Evolutionary conservation across 345 rosid species (phyloP).

Genomic region (Hypericum androsaemum): DNA sequence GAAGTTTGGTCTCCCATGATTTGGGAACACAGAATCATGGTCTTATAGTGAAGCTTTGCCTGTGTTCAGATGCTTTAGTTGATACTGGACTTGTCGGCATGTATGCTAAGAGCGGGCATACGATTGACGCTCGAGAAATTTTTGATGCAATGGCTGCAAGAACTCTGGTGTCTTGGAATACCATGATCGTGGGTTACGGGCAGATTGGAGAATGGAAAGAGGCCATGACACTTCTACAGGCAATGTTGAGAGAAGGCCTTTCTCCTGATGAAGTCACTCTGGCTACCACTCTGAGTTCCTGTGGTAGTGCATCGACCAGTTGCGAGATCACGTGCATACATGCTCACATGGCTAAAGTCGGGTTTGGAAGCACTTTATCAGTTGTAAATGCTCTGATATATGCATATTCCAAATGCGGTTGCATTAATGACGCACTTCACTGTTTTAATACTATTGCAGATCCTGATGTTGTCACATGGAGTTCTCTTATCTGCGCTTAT

Average conservation of each 20-base stretch:
- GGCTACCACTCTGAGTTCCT: conserved; percentile 52
- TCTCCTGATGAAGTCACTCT: conserved; percentile 52
- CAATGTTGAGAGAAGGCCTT: conserved; percentile 33
- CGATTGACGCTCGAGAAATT: conserved; percentile 34
- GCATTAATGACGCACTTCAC: conserved; percentile 31
- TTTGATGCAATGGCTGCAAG: conserved; percentile 45
- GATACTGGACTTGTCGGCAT: conserved; percentile 47
- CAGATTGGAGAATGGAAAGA: conserved; percentile 34
- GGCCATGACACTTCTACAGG: conserved; percentile 40
- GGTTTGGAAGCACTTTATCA: conserved; percentile 30
- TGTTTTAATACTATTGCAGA: conserved; percentile 34
- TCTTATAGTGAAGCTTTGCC: conserved; percentile 31
- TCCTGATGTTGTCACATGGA: conserved; percentile 61
- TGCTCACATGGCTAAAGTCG: conserved; percentile 33
- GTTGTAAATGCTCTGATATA: conserved; percentile 45
- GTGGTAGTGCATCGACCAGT: conserved; percentile 27
- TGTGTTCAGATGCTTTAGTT: conserved; percentile 41
- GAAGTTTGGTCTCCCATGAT: conserved; percentile 21
- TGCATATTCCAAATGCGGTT: conserved; percentile 53
- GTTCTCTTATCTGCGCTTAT: conserved; percentile 47
- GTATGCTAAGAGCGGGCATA: conserved; percentile 40
- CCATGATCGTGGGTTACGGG: conserved; percentile 56
- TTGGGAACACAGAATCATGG: conserved; percentile 50
- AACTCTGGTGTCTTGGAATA: conserved; percentile 62
- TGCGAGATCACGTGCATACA: conserved; percentile 45